phyloP scores from a whole-genome alignment of 2,329 filamentous ascomycete genomes.

The Colletotrichum cereale region DNA sequence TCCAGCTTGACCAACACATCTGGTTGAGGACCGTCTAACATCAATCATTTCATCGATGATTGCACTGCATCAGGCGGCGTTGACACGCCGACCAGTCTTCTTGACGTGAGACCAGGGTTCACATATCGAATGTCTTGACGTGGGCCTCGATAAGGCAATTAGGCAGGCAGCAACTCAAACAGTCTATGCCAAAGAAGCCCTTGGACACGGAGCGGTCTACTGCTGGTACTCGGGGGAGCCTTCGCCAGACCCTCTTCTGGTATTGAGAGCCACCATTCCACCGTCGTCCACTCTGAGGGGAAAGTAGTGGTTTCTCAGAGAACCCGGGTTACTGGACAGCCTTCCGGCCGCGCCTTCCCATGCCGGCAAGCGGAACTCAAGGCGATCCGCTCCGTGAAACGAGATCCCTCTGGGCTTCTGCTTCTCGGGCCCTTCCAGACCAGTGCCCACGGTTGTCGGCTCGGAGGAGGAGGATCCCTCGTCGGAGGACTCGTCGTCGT shows the following conservation, averaged over 20 bases:
- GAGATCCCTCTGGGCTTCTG: background rate
- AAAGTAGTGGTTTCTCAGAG: slow-evolving; percentile 10
- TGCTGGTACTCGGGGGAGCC: background rate
- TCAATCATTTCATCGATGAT: background rate
- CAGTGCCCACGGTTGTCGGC: background rate
- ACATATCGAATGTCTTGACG: background rate
- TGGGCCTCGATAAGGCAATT: background rate
- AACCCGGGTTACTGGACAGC: slow-evolving; percentile 8
- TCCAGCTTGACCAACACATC: background rate
- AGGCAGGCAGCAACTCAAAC: background rate
- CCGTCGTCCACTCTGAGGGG: slow-evolving; percentile 2
- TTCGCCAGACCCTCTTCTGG: background rate
- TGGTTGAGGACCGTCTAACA: background rate
- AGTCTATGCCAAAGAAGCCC: background rate
- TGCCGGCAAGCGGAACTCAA: background rate
- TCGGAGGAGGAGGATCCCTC: background rate
- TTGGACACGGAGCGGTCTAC: background rate
- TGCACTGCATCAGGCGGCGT: too few relatives aligned
- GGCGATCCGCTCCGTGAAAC: background rate
- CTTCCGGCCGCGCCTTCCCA: background rate
- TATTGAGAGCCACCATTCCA: background rate
- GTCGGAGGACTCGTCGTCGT: background rate
- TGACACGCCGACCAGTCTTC: too few relatives aligned
- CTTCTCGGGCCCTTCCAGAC: background rate
- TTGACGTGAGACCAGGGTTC: background rate